These are phyloP conservation scores for Rhodotorula sp. DNA, from an alignment of 1,284 basidiomycete species.

Conservation along the genomic window DNA sequence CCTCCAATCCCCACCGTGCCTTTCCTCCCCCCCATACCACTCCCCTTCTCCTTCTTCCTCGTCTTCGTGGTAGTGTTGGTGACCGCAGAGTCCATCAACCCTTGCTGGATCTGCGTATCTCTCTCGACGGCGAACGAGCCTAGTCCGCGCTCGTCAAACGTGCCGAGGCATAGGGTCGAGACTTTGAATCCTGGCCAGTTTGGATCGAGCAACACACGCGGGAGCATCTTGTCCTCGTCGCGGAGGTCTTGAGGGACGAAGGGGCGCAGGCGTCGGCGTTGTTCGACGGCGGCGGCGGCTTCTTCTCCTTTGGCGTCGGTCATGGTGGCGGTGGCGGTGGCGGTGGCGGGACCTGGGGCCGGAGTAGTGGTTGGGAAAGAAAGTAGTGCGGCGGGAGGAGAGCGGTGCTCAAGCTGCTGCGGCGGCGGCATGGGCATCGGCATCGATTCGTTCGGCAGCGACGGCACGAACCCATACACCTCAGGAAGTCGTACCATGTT, in stretches of 20 bases:
- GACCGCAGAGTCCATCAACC: not conserved
- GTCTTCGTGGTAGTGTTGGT: not conserved
- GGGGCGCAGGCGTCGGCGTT: not conserved
- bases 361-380: too few relatives aligned
- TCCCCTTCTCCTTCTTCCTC: not conserved
- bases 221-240: not conserved
- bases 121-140: conserved; percentile 5
- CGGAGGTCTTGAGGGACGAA: not conserved
- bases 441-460: too few relatives aligned
- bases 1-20: conserved; percentile 6
- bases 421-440: too few relatives aligned
- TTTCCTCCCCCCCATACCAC: not conserved
- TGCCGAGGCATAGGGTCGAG: conserved; percentile 12
- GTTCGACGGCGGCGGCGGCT: not conserved
- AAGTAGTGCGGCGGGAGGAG: too few relatives aligned
- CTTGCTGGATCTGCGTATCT: not conserved
- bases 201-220: not conserved
- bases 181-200: conserved; percentile 6
- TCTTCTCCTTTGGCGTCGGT: not conserved
- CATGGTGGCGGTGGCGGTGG: too few relatives aligned
- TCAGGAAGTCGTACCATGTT: too few relatives aligned
- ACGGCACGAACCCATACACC: too few relatives aligned
- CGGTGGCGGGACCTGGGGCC: too few relatives aligned
- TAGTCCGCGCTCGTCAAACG: conserved; percentile 20
- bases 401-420: too few relatives aligned